Conservation (phyloP, 1,284 basidiomycete genomes). For the Blastosporella zonata region DNA sequence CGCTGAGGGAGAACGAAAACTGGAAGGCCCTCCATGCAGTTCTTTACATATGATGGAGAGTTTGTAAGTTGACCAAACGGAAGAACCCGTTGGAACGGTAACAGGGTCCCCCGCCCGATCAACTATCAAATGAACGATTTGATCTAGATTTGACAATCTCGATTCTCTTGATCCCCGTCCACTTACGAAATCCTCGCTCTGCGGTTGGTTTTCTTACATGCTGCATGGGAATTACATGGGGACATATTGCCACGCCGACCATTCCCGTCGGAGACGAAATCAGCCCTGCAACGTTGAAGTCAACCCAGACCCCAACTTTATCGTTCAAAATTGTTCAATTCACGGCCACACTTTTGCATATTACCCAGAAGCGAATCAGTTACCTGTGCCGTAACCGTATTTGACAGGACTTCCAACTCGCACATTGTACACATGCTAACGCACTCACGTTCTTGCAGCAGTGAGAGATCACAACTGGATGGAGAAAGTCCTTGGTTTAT, state of each 20-base stretch:
- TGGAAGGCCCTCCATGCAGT: not conserved
- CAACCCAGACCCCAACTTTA: no score
- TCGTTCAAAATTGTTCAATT: no score
- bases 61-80: not conserved
- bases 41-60: not conserved
- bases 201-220: not conserved
- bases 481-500: not conserved
- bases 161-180: constrained; percentile 1
- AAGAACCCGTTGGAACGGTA: constrained; percentile 1
- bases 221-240: no score
- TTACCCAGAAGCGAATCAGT: no score
- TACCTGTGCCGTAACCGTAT: no score
- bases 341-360: no score
- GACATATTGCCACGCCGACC: no score
- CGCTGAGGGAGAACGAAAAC: not conserved
- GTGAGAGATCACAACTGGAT: not conserved
- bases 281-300: no score
- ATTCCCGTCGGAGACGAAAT: no score
- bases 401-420: not conserved
- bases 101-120: not conserved
- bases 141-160: not conserved
- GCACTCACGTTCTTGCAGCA: not conserved
- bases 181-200: not conserved
- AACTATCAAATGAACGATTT: not conserved
- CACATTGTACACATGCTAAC: not conserved